Base-by-base conservation (phyloP, 2,329 filamentous ascomycete species). In the Cladosporium sp. region DNA sequence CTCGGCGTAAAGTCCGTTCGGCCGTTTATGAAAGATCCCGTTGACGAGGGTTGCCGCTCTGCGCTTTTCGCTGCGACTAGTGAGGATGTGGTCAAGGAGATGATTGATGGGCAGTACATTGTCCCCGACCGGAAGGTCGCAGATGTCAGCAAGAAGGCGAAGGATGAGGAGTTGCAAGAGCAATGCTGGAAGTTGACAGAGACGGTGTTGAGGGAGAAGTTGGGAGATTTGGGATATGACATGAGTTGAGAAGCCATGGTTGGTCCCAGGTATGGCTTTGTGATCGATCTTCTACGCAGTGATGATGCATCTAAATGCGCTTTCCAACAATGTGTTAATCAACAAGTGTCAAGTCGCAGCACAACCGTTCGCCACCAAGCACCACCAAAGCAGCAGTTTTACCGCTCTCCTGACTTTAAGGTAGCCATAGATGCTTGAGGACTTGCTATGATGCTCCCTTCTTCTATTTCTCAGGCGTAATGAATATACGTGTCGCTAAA, bases 21-120 rank as follows among this genome's bases (percentile, higher is more conserved):
- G 35, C 82, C 82, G 1, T 81, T 85, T 66, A 79, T 85, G 80
- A 83, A 82, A 65, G 80, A 84, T 67, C 80, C 82, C 0, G 74
- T 84, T 0, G 77, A 80, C 28, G 66, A 82, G 62, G 82, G 82
- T 0, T 84, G 82, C 67, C 74, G 82, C 21, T 69, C 81, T 1
- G 81, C 80, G 14, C 66, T 85, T 33, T 85, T 83, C 69, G 82
- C 82, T 5, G 78, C 80, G 0, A 82, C 82, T 3, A 80, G 78
- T 62, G 72, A 76, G 18, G 80, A 81, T 61, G 72, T 85, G 0
- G 75, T 72, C 1, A 77, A 76, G 57, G 78, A 84, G 52, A 74
- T 76, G 31, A 78, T 84, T 11, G 80, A 82, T 66, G 82, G 81
- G 1, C 70, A 74, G 65, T 85, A 85, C 67, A 79, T 85, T 60